Conservation (phyloP, 495 filamentous ascomycete genomes). For the Aspergillus homomorphus region DNA sequence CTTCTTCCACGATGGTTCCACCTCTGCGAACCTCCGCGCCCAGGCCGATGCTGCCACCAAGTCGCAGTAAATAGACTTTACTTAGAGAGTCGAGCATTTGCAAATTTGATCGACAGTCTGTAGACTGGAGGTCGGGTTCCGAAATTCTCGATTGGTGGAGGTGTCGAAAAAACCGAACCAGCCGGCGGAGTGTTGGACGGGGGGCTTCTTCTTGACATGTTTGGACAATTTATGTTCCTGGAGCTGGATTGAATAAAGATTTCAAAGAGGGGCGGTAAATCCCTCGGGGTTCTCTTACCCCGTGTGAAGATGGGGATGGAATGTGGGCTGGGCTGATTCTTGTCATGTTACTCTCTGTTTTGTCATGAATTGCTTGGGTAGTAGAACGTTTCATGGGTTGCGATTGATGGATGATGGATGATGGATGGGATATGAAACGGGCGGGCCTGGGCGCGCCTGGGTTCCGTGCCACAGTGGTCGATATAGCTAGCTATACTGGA, state of each 20-base stretch:
- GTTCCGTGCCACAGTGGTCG: neutral
- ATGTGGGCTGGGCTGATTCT: slow-evolving; percentile 2
- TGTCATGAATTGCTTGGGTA: slow-evolving; percentile 19
- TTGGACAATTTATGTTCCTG: neutral
- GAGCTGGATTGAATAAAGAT: neutral
- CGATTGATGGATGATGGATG: slow-evolving; percentile 6
- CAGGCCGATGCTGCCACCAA: slow-evolving; percentile 76
- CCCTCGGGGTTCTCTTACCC: neutral
- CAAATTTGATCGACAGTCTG: neutral
- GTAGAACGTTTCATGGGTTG: slow-evolving; percentile 17
- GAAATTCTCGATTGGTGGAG: neutral
- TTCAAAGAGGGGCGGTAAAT: neutral
- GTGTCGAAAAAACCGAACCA: neutral
- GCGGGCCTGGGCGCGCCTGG: slow-evolving; percentile 10
- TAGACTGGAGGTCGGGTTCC: neutral
- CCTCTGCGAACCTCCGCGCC: slow-evolving; percentile 84
- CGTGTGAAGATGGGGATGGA: neutral
- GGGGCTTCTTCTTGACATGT: neutral
- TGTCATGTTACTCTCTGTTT: neutral
- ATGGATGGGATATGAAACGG: neutral
- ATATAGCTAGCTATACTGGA: slow-evolving; percentile 16
- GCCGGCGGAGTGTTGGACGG: neutral
- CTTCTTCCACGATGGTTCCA: slow-evolving; percentile 77
- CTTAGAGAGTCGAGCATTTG: neutral
- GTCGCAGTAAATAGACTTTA: slow-evolving; percentile 34